A percentile compares a stretch with the other conserved stretches of the same genome.
phyloP scores from a whole-genome alignment of 2,329 filamentous ascomycete genomes.

The Pestalotiopsis sp. region DNA sequence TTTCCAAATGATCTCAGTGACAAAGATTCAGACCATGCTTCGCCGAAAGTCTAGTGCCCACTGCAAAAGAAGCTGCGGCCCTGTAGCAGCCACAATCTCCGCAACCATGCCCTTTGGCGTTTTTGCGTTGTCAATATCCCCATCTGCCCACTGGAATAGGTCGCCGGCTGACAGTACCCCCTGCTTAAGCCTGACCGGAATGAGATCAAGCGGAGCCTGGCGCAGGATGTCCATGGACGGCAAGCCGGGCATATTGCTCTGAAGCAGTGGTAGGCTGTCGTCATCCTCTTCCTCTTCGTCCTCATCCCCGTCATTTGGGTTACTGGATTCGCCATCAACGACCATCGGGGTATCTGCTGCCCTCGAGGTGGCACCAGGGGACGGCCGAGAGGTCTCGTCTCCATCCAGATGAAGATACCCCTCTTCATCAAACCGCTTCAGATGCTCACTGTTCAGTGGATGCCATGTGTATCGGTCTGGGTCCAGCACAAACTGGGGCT shows the following conservation, averaged over 20 bases:
- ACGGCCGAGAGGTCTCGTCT: background rate
- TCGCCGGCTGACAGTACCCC: constrained; percentile 30
- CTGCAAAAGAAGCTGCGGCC: constrained; percentile 57
- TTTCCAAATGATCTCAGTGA: background rate
- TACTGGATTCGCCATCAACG: background rate
- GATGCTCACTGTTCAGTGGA: constrained; percentile 53
- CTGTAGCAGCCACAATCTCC: constrained; percentile 68
- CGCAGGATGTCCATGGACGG: constrained; percentile 56
- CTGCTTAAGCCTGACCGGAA: constrained; percentile 53
- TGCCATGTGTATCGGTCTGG: constrained; percentile 68
- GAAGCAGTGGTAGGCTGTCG: constrained; percentile 48
- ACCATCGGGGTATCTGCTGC: constrained; percentile 10
- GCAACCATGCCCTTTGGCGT: constrained; percentile 65
- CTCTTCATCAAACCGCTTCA: constrained; percentile 55
- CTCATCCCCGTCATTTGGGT: constrained; percentile 16
- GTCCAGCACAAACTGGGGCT: constrained; percentile 74
- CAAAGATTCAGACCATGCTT: background rate
- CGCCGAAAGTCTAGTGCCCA: constrained; percentile 60
- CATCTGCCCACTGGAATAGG: constrained; percentile 58
- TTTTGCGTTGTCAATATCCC: constrained; percentile 49
- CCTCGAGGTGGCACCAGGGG: too few species aligned
- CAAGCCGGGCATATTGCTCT: constrained; percentile 69
- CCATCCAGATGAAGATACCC: constrained; percentile 55
- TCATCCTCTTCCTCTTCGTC: constrained; percentile 21
- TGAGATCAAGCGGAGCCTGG: constrained; percentile 58